Conservation (phyloP, 2,329 filamentous ascomycete species). For the Fusarium lyarnte region DNA sequence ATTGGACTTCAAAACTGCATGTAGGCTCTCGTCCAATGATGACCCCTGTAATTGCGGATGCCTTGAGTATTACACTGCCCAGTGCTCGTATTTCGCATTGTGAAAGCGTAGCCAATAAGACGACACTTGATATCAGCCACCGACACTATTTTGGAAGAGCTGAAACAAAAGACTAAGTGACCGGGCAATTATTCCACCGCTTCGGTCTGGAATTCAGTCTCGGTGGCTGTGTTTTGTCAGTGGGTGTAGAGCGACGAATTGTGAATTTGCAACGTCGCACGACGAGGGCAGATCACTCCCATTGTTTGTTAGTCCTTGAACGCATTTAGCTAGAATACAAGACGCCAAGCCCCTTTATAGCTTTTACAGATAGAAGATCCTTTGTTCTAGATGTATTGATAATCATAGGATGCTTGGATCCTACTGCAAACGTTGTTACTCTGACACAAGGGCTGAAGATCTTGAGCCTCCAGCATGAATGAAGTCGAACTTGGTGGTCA, state of each 20-base stretch:
- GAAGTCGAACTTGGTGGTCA: background rate
- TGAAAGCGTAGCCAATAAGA: slow-evolving; percentile 5
- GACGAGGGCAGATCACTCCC: background rate
- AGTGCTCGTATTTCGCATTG: slow-evolving; percentile 29
- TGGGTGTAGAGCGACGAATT: background rate
- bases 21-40: background rate
- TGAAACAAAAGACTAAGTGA: background rate
- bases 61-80: background rate
- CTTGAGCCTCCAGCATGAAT: background rate
- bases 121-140: slow-evolving; percentile 1
- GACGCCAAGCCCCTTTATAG: too few species aligned
- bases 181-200: background rate
- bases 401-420: background rate
- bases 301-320: background rate
- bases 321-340: background rate
- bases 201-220: background rate
- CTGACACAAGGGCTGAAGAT: background rate
- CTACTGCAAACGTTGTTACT: background rate
- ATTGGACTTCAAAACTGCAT: too few species aligned
- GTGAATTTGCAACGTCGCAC: background rate
- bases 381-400: background rate
- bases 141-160: background rate
- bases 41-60: background rate
- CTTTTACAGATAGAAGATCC: too few species aligned
- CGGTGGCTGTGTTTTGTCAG: background rate